Conservation (phyloP, 257 asterid species). For the Solanum sitiens region DNA sequence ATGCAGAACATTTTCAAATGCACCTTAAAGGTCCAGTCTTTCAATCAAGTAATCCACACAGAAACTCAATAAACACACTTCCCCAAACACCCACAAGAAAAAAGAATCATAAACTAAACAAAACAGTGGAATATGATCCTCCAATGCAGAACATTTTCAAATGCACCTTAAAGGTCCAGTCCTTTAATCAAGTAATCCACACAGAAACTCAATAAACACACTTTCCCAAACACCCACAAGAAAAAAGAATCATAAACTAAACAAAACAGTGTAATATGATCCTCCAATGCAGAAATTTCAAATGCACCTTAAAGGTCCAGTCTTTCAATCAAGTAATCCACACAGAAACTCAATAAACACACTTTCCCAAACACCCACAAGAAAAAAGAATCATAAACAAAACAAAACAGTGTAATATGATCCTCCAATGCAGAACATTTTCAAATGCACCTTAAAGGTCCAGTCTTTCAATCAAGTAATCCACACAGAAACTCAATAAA, state of each 20-base stretch:
- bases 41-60: neutral
- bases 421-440: neutral
- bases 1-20: neutral
- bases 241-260: neutral
- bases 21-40: neutral
- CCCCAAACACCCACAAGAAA: neutral
- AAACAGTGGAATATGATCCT: neutral
- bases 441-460: neutral
- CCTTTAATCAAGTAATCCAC: neutral
- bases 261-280: neutral
- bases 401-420: neutral
- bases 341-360: neutral
- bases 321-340: neutral
- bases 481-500: neutral
- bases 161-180: neutral
- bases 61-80: neutral
- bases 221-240: neutral
- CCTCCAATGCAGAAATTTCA: neutral
- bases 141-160: neutral
- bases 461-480: neutral
- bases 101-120: neutral
- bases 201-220: neutral
- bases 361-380: neutral
- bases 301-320: neutral
- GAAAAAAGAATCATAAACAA: neutral